Evolutionary conservation across 495 filamentous ascomycete species (phyloP).

Genomic region (Coniosporium apollinis): DNA sequence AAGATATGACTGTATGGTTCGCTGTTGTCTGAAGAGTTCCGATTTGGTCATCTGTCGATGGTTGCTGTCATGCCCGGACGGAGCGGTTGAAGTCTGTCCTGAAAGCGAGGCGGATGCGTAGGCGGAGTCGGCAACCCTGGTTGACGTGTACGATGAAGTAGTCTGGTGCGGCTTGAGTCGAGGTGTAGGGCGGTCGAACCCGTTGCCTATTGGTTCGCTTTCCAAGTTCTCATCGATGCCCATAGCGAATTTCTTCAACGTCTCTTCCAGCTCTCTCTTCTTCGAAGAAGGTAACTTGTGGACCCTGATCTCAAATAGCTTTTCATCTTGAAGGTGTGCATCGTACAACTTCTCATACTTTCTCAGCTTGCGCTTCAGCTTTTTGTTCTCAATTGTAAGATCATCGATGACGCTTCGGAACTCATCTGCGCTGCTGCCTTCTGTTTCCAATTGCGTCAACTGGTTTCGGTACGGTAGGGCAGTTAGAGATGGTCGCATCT

Average conservation of each 20-base stretch:
- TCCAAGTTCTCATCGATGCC: conserved; percentile 26
- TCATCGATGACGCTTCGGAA: conserved; percentile 26
- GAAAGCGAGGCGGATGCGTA: conserved; percentile 56
- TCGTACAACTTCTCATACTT: conserved; percentile 48
- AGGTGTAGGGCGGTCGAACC: conserved; percentile 5
- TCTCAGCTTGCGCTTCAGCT: conserved; percentile 48
- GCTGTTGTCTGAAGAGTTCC: conserved; percentile 18
- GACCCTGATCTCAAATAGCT: conserved; percentile 59
- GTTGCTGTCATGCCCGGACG: conserved; percentile 8
- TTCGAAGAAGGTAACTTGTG: conserved; percentile 48
- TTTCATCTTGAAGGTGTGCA: conserved; percentile 42
- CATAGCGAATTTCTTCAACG: conserved; percentile 46
- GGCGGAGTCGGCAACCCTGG: conserved; percentile 47
- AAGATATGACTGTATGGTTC: conserved; percentile 41
- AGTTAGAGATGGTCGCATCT: neutral
- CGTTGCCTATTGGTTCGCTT: conserved; percentile 3
- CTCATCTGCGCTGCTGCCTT: conserved; percentile 20
- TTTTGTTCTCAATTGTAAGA: conserved; percentile 32
- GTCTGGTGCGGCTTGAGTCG: conserved; percentile 8
- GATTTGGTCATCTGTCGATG: conserved; percentile 5
- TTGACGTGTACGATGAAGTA: conserved; percentile 30
- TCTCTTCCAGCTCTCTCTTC: conserved; percentile 58
- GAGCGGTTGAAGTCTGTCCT: conserved; percentile 20
- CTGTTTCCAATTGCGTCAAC: conserved; percentile 5
- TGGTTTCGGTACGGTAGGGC: conserved; percentile 8